Percentiles rank a stretch among this genome's conserved stretches.
Conservation (phyloP, 768 basidiomycete genomes). For the Mycena floridula region DNA sequence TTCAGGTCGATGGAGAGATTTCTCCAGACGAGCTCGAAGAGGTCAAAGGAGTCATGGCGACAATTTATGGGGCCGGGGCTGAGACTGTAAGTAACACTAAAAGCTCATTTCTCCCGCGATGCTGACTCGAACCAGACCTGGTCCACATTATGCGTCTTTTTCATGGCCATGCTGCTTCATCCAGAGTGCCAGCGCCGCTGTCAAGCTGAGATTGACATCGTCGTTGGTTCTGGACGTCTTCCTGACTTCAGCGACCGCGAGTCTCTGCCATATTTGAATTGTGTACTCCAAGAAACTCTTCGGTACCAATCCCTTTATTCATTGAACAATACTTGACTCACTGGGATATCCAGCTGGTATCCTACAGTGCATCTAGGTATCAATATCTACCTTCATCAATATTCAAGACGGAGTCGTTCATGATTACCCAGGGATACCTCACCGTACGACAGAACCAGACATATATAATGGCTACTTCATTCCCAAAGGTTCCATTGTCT, state of each 20-base stretch:
- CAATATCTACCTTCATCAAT: neutral
- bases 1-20: neutral
- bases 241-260: conserved; percentile 17
- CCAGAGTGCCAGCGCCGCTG: conserved; percentile 19
- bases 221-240: conserved; percentile 18
- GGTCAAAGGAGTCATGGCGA: conserved; percentile 14
- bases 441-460: conserved; percentile 28
- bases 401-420: neutral
- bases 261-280: conserved; percentile 17
- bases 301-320: neutral
- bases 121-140: conserved; percentile 14
- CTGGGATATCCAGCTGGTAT: conserved; percentile 12
- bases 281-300: conserved; percentile 1
- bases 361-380: conserved; percentile 13
- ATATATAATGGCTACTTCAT: conserved; percentile 33
- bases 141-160: conserved; percentile 16
- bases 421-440: conserved; percentile 19
- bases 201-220: conserved; percentile 23
- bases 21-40: conserved; percentile 10
- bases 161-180: conserved; percentile 22
- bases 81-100: conserved; percentile 26
- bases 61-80: conserved; percentile 23
- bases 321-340: conserved; percentile 2
- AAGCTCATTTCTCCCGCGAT: neutral
- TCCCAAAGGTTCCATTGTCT: conserved; percentile 33